phyloP scores from a whole-genome alignment of 176 grass and related monocot genomes.

The Zizania latifolia region DNA sequence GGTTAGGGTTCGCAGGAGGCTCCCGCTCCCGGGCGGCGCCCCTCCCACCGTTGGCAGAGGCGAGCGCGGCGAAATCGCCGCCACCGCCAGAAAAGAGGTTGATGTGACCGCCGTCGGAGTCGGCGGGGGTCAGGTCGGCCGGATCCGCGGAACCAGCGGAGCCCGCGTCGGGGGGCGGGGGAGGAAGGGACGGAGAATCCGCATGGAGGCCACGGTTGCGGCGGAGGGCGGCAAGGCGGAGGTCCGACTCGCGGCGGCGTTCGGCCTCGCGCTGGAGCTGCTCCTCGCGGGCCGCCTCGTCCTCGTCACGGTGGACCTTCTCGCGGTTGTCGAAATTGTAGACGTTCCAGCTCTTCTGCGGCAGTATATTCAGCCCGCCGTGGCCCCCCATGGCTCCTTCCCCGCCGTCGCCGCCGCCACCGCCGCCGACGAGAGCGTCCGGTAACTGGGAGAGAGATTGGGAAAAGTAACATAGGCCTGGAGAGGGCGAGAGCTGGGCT shows the following conservation, averaged over 20 bases:
- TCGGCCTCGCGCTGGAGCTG: constrained; percentile 74
- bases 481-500: too few species aligned
- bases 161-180: background rate
- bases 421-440: background rate
- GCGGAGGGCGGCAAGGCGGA: constrained; percentile 63
- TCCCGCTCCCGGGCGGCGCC: constrained; percentile 36
- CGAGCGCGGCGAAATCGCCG: constrained; percentile 58
- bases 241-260: constrained; percentile 63
- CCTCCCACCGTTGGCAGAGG: constrained; percentile 35
- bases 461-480: too few species aligned
- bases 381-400: constrained; percentile 81
- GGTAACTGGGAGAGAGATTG: background rate
- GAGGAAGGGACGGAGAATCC: background rate
- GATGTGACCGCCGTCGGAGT: constrained; percentile 49
- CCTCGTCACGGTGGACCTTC: constrained; percentile 84
- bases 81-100: constrained; percentile 60
- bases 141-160: background rate
- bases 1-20: constrained; percentile 8
- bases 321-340: constrained; percentile 95
- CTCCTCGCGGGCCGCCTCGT: constrained; percentile 79
- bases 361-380: constrained; percentile 85
- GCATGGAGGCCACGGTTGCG: constrained; percentile 44
- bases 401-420: background rate
- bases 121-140: background rate
- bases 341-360: constrained; percentile 99